Evolutionary conservation across 176 grass and related monocot genomes (phyloP), one percentile per base, ranked within the genome.

Genomic region (Neostapfia colusana): DNA sequence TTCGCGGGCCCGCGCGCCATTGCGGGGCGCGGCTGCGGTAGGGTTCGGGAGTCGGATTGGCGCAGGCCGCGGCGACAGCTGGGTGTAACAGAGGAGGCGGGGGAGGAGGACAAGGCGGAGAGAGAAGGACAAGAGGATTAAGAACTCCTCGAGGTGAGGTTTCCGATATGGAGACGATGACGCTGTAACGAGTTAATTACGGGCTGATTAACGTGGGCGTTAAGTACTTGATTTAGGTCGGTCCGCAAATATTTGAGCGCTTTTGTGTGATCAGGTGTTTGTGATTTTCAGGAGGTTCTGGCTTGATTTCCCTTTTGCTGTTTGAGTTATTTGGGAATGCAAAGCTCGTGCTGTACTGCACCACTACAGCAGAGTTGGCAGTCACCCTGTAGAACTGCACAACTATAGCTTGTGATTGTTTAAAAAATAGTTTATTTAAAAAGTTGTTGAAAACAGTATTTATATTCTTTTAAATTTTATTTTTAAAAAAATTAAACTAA

Each of bases 301-400:
- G 2, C 25, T 23, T 58, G 55, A 57, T 58, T 26, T 26, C 13
- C 4, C 20, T 36, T 46, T 24, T 21, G 11, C 3, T 34, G 38
- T 70, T 80, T 70, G 13, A 31, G 53, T 70, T 70, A 84, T 78
- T 54, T 42, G 67, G 46, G 58, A 64, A 84, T 45, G 75, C 67
- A 14, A 9, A 44, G 27, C 74, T 0, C 34, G 58, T 84, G 74
- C 59, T 45, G 44, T 62, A 34, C 26, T 18, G 53, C 14, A 59
- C 7, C 10, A 0, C 8, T 59, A 21, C 18, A 13, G 31, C 28
- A 34, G 38, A 2, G 11, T 7, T 77, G 34, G 28, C 56, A 17
- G 35, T 20, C n/a, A n/a, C n/a, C n/a, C n/a, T n/a, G n/a, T n/a
- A n/a, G n/a, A n/a, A n/a, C n/a, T n/a, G n/a, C n/a, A n/a, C n/a